These are phyloP conservation scores for Phlegmacium glaucopus DNA, from an alignment of 768 basidiomycete species.

Conservation along the genomic window DNA sequence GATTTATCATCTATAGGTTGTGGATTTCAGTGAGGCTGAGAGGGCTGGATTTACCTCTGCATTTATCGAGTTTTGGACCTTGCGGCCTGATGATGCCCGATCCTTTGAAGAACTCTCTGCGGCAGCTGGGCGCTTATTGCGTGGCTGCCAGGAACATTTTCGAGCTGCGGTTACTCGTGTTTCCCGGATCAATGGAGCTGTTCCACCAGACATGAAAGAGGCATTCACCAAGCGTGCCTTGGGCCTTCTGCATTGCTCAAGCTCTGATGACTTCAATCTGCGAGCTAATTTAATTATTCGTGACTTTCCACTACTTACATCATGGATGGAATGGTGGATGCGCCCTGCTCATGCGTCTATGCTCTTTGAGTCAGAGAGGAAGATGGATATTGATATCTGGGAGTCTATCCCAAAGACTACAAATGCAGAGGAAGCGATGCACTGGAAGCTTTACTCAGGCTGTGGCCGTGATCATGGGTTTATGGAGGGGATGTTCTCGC, in stretches of 20 bases:
- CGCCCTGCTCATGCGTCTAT: constrained; percentile 23
- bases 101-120: constrained; percentile 9
- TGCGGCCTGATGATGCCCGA: constrained; percentile 5
- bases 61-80: constrained; percentile 22
- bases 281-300: constrained; percentile 7
- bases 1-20: constrained; percentile 16
- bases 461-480: constrained; percentile 19
- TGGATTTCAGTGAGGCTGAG: constrained; percentile 34
- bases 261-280: constrained; percentile 8
- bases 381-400: constrained; percentile 28
- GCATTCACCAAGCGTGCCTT: constrained; percentile 17
- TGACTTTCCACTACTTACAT: constrained; percentile 16
- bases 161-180: constrained; percentile 24
- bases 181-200: constrained; percentile 17
- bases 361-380: constrained; percentile 23
- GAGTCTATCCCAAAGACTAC: constrained; percentile 28
- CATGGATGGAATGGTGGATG: constrained; percentile 34
- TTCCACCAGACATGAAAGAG: constrained; percentile 12
- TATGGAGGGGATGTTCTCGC: constrained; percentile 17
- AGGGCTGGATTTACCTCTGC: constrained; percentile 25
- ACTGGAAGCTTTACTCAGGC: constrained; percentile 29
- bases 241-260: constrained; percentile 3
- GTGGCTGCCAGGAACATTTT: constrained; percentile 32
- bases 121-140: constrained; percentile 12
- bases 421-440: constrained; percentile 34